Evolutionary conservation across 805 yeast species (phyloP), one percentile per base, ranked within the genome.

Genomic region (Saturnispora sanitii): DNA sequence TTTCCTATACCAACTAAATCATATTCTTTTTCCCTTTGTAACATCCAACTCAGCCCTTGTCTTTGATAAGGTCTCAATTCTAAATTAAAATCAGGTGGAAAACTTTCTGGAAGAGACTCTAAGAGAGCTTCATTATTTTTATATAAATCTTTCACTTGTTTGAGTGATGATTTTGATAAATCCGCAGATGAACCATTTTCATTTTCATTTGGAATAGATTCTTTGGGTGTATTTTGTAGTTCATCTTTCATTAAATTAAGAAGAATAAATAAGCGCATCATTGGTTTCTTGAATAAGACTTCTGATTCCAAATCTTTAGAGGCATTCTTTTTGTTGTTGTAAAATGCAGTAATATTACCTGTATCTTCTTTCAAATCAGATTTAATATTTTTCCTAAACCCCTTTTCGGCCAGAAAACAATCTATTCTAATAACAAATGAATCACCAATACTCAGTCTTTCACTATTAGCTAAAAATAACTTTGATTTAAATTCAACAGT

Each of bases 41-140:
- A 60, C 90, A 87, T 80, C 96, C 96, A 87, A 1, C 88, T 75
- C 23, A 86, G 61, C 0, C 94, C 95, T 51, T 80, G 85, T 45
- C 73, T 78, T 58, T 90, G 97, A 56, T 90, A 90, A 1, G 77
- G 72, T 42, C 95, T 65, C 37, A 90, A 61, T 1, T 64, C 62
- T 37, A 88, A 50, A 7, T 66, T 66, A 51, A 87, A 82, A 41
- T 71, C 70, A 1, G 52, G 51, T 0, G 74, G 77, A 2, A 77
- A 77, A 1, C 82, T 72, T 45, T 75, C 79, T 2, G 88, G 88
- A 4, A 81, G 62, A 20, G 69, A 64, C 9, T 72, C 70, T n/a
- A 73, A 77, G 6, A 51, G 22, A 17, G 35, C 36, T 12, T 48
- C 46, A 86, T 74, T 16, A n/a, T 79, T 70, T 38, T 70, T 73